A percentile compares a stretch with the other conserved stretches of the same genome.
Conservation (phyloP, 129 eudicot species). For the Deinandra increscens region DNA sequence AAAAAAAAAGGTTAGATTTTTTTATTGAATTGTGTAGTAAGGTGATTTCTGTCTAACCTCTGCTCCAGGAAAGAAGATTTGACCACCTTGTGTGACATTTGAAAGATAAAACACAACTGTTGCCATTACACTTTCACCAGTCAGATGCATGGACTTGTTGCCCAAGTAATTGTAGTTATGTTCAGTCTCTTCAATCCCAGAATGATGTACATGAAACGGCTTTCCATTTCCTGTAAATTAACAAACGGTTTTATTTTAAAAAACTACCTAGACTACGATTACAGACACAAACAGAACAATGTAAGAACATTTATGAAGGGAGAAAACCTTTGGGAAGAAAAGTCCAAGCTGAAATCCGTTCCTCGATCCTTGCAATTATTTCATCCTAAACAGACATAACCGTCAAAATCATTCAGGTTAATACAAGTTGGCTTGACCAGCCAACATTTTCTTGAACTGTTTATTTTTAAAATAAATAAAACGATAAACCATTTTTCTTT, state of each 20-base stretch:
- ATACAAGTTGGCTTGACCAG: conserved; percentile 10
- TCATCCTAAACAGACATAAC: conserved; percentile 53
- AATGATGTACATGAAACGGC: conserved; percentile 45
- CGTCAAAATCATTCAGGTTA: neutral
- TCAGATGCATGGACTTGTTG: conserved; percentile 27
- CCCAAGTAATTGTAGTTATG: conserved; percentile 45
- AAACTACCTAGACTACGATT: neutral
- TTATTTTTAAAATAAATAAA: neutral
- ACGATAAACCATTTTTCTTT: neutral
- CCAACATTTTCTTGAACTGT: neutral
- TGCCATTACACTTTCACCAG: conserved; percentile 55
- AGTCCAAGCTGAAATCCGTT: conserved; percentile 88
- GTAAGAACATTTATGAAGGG: neutral
- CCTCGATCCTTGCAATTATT: conserved; percentile 54
- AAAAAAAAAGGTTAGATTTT: too few relatives aligned
- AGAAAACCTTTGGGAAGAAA: conserved; percentile 77
- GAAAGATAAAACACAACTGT: conserved; percentile 84
- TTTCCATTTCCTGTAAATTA: conserved; percentile 55
- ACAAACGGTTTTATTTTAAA: neutral
- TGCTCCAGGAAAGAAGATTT: conserved; percentile 72
- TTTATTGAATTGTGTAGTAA: neutral
- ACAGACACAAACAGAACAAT: neutral
- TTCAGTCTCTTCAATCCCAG: conserved; percentile 49
- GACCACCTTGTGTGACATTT: conserved; percentile 74
- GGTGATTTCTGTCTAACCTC: conserved; percentile 44